Evolutionary conservation across 2,329 filamentous ascomycete genomes (phyloP), one percentile per base, ranked within the genome.

Genomic region (Aspergillus unguis): DNA sequence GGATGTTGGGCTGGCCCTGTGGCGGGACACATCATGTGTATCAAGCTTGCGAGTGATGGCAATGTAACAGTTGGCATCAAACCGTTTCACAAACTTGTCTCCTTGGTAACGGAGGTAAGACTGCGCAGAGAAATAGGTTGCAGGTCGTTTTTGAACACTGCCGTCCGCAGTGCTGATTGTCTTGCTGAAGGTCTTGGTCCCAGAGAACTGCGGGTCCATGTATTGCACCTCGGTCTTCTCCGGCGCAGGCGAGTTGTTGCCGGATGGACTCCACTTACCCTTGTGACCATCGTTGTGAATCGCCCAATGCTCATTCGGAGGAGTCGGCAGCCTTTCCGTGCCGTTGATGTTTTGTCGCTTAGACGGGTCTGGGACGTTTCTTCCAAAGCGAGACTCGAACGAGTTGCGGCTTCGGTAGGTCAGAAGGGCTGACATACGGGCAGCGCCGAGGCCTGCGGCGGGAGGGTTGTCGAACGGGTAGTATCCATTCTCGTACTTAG

Each of bases 11-110:
- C 71, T 63, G 17, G 74, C 76, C 4, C 92, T 86, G 66, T 86
- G 83, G 27, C 92, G 84, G 10, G 91, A 95, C 27, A 99, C 85
- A 69, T 99, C 94, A 71, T 99, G 94, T 0, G 94, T 97, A 69
- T 99, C 94, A 11, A 99, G 83, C 73, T 99, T 99, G 65, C 94
- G 87, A 4, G 94, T 97, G 72, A 99, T 96, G 61, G 94, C 92
- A 62, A 99, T 97, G 76, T 99, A 99, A 76, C 94, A 99, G 71
- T 99, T 99, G 65, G 91, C 90, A 72, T 99, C 94, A 71, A 97
- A 99, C 7, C 94, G 88, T 71, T 89, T 91, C 63, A 97, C 94
- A 64, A 99, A 99, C 72, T 99, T 99, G 63, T 87, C 83, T 51
- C 91, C 92, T 73, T 99, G 94, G 72, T 99, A 99, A 23, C 94